Conservation (phyloP, 345 rosid species). For the Crucihimalaya himalaica region DNA sequence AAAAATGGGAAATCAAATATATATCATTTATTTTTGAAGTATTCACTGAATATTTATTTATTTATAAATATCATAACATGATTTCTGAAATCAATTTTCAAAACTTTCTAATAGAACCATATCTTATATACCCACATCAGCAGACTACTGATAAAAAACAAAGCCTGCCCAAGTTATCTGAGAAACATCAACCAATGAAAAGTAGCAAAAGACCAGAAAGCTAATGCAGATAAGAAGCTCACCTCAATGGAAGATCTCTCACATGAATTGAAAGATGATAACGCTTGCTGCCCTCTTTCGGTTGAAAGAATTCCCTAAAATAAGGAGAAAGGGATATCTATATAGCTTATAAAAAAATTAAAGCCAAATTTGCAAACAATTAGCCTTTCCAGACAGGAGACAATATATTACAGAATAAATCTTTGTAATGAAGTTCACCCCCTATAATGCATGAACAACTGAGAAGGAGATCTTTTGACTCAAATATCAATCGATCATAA, state of each 20-base stretch:
- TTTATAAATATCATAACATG: constrained; percentile 8
- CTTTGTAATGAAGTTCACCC: not conserved
- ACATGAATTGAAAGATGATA: constrained; percentile 60
- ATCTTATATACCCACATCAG: constrained; percentile 10
- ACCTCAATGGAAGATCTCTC: constrained; percentile 90
- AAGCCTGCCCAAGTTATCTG: constrained; percentile 8
- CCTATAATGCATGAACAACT: not conserved
- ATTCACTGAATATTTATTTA: not conserved
- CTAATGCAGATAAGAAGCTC: constrained; percentile 32
- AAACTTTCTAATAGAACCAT: constrained; percentile 5
- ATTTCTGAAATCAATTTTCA: constrained; percentile 9
- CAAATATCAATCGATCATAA: not conserved
- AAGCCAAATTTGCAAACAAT: constrained; percentile 2
- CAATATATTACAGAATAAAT: constrained; percentile 17
- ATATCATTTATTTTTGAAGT: not conserved
- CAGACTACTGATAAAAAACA: not conserved
- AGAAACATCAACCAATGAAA: constrained; percentile 16
- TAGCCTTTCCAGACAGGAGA: constrained; percentile 7
- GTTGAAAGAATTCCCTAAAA: constrained; percentile 93
- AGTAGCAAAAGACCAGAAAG: constrained; percentile 25
- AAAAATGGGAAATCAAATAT: constrained; percentile 14
- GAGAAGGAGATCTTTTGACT: not conserved
- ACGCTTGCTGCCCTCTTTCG: constrained; percentile 79
- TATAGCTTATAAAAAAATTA: constrained; percentile 3
- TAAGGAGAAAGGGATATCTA: constrained; percentile 21